phyloP scores from a whole-genome alignment of 2,329 filamentous ascomycete species.

The Aspergillus oerlinghausenensis region DNA sequence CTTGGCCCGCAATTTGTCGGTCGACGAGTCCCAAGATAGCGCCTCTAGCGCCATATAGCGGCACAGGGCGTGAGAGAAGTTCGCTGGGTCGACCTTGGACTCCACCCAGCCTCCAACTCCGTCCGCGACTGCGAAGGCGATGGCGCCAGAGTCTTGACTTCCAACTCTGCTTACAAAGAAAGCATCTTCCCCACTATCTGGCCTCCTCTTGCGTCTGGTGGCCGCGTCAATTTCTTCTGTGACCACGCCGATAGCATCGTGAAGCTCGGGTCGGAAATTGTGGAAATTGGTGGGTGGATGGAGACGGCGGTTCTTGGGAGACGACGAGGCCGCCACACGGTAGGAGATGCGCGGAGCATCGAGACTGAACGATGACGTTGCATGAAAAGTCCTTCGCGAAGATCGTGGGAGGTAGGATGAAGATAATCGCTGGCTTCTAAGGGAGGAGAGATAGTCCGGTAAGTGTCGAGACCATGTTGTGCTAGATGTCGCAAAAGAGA shows the following conservation, averaged over 20 bases:
- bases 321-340: slow-evolving; percentile 69
- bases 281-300: slow-evolving; percentile 66
- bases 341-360: slow-evolving; percentile 53
- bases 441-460: slow-evolving; percentile 6
- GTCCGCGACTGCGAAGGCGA: slow-evolving; percentile 87
- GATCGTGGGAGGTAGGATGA: slow-evolving; percentile 1
- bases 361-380: slow-evolving; percentile 19
- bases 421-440: slow-evolving; percentile 2
- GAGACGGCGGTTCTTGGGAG: slow-evolving; percentile 66
- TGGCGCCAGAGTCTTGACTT: slow-evolving; percentile 45
- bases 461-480: slow-evolving; percentile 8
- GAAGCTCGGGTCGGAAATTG: slow-evolving; percentile 58
- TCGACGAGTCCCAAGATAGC: slow-evolving; percentile 47
- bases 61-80: slow-evolving; percentile 92
- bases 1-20: slow-evolving; percentile 52
- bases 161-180: slow-evolving; percentile 88
- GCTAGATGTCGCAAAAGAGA: slow-evolving; percentile 8
- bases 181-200: slow-evolving; percentile 86
- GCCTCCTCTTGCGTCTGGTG: slow-evolving; percentile 60
- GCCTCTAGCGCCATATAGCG: slow-evolving; percentile 83
- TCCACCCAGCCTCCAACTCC: slow-evolving; percentile 95
- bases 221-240: slow-evolving; percentile 39
- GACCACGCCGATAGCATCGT: slow-evolving; percentile 34
- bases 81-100: slow-evolving; percentile 85
- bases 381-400: slow-evolving; percentile 25